Evolutionary conservation across 305 asterid genomes (phyloP).

Genomic region (Ilex paraguariensis): DNA sequence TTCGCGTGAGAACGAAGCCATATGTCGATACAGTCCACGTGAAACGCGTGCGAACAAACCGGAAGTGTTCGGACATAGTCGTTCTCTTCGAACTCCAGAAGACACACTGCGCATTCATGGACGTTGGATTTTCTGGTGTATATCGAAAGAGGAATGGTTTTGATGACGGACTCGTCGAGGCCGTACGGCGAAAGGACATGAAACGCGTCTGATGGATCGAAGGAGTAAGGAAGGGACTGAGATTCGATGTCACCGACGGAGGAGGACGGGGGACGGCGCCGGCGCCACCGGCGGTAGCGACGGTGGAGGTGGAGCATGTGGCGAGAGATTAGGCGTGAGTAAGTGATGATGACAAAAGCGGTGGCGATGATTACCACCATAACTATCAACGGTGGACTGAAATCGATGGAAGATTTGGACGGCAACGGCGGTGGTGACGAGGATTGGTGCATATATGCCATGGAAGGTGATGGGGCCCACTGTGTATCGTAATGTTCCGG

Average conservation of each 20-base stretch:
- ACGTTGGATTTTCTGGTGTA: conserved; percentile 50
- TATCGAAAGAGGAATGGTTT: conserved; percentile 70
- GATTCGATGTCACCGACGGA: conserved; percentile 76
- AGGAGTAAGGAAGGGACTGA: conserved; percentile 71
- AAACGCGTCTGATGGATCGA: conserved; percentile 53
- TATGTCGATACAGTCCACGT: conserved; percentile 88
- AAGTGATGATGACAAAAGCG: conserved; percentile 78
- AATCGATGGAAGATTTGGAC: conserved; percentile 58
- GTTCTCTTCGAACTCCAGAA: conserved; percentile 69
- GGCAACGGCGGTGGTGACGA: conserved; percentile 33
- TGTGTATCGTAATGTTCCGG: conserved; percentile 2
- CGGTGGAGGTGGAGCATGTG: conserved; percentile 54
- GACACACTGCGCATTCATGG: conserved; percentile 82
- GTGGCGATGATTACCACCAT: conserved; percentile 82
- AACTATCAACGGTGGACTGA: conserved; percentile 92
- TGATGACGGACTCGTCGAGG: conserved; percentile 83
- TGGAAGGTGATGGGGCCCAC: conserved; percentile 11
- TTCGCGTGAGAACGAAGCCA: conserved; percentile 93
- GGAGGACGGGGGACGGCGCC: conserved; percentile 55
- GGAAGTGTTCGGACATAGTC: conserved; percentile 91
- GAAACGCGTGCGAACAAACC: conserved; percentile 73
- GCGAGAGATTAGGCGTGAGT: conserved; percentile 78
- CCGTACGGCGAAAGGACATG: conserved; percentile 83
- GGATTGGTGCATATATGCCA: conserved; percentile 5
- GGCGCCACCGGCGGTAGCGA: conserved; percentile 64